These are phyloP conservation scores for Fistulifera pelliculosa DNA, from an alignment of 108 stramenopile species.

Conservation along the genomic window DNA sequence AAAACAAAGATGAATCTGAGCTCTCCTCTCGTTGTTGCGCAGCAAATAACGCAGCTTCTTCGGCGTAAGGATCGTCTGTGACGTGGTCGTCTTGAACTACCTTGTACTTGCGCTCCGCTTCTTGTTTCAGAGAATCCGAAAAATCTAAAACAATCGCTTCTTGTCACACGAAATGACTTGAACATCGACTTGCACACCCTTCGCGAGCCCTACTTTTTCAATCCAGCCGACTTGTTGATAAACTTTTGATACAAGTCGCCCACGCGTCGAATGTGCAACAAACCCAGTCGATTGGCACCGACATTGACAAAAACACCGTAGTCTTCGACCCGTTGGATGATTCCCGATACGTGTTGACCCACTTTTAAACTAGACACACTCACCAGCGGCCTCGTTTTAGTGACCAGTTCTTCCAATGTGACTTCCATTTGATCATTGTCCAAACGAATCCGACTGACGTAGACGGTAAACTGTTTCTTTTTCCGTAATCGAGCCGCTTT, in stretches of 20 bases:
- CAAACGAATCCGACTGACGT: conserved; percentile 42
- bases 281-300: conserved; percentile 65
- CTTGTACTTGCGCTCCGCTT: conserved; percentile 10
- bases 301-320: conserved; percentile 71
- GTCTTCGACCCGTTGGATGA: conserved; percentile 36
- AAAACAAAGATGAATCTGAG: not conserved
- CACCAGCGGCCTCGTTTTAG: conserved; percentile 13
- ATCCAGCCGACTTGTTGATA: conserved; percentile 53
- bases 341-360: conserved; percentile 38
- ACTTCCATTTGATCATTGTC: conserved; percentile 62
- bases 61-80: conserved; percentile 7
- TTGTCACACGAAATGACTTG: conserved; percentile 36
- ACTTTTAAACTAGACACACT: conserved; percentile 34
- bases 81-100: conserved; percentile 2
- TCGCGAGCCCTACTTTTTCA: conserved; percentile 47
- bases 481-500: conserved; percentile 30
- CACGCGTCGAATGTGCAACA: conserved; percentile 63
- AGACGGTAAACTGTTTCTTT: conserved; percentile 32
- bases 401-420: conserved; percentile 28
- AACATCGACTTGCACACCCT: conserved; percentile 38
- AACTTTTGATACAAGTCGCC: conserved; percentile 35
- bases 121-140: conserved; percentile 37
- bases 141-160: conserved; percentile 58
- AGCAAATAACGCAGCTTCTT: not conserved
- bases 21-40: not conserved